Evolutionary conservation across 2,329 filamentous ascomycete species (phyloP).

Genomic region (Coniosporium tulheliwenetii): DNA sequence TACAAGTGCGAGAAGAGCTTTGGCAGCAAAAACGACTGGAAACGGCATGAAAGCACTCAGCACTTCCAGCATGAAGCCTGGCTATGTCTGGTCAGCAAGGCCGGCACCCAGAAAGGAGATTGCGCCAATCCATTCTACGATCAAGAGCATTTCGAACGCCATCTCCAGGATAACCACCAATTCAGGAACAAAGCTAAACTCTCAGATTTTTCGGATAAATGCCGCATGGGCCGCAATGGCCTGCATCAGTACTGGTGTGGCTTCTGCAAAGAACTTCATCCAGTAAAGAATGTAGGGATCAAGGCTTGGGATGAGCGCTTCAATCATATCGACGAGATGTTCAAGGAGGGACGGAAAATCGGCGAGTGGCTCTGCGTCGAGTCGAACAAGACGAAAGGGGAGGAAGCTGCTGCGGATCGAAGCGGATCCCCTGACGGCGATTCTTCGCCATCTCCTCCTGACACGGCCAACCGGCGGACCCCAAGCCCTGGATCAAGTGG

Average conservation of each 20-base stretch:
- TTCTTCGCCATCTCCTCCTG: not conserved
- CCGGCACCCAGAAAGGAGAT: slow-evolving; percentile 6
- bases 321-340: slow-evolving; percentile 63
- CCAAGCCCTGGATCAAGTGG: not conserved
- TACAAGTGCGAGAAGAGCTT: slow-evolving; percentile 54
- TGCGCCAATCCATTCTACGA: slow-evolving; percentile 47
- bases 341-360: slow-evolving; percentile 37
- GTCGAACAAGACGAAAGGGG: slow-evolving; percentile 17
- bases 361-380: slow-evolving; percentile 38
- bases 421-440: not conserved
- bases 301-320: slow-evolving; percentile 46
- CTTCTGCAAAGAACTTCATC: slow-evolving; percentile 50
- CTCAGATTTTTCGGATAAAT: slow-evolving; percentile 32
- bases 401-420: slow-evolving; percentile 1
- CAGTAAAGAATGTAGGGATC: slow-evolving; percentile 31
- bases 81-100: slow-evolving; percentile 42
- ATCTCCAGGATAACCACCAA: slow-evolving; percentile 40
- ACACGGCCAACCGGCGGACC: not conserved
- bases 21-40: slow-evolving; percentile 92
- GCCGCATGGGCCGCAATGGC: slow-evolving; percentile 48
- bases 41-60: slow-evolving; percentile 71
- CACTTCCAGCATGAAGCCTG: slow-evolving; percentile 59
- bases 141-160: slow-evolving; percentile 42
- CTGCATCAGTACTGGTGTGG: slow-evolving; percentile 72
- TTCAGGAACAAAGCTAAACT: slow-evolving; percentile 16